Conservation (phyloP, 768 basidiomycete species). For the Psilocybe azurescens region DNA sequence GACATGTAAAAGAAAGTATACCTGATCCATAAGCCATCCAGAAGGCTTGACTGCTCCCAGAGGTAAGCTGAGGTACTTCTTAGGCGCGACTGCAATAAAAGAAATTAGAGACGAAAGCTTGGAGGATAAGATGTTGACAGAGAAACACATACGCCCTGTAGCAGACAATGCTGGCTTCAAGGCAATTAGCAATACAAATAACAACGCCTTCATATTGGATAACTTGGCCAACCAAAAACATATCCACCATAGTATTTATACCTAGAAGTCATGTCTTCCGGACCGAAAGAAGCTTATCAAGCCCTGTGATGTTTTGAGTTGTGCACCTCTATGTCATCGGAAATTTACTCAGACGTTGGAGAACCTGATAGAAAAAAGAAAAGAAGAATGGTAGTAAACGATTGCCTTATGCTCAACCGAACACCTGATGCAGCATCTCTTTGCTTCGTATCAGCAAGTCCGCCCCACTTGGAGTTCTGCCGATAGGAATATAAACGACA, state of each 20-base stretch:
- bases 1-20: constrained; percentile 12
- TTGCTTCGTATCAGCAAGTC: background rate
- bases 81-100: constrained; percentile 41
- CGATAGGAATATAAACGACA: background rate
- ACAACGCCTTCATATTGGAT: constrained; percentile 11
- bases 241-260: constrained; percentile 15
- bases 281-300: constrained; percentile 17
- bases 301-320: background rate
- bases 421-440: background rate
- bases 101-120: background rate
- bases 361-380: constrained; percentile 7
- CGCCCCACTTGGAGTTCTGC: background rate
- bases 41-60: constrained; percentile 43
- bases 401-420: background rate
- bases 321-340: background rate
- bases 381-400: background rate
- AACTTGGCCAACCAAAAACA: background rate
- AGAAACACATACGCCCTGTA: constrained; percentile 30
- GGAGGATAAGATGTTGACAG: no score
- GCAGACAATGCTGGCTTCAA: constrained; percentile 6
- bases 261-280: constrained; percentile 3
- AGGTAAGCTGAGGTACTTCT: constrained; percentile 45
- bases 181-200: constrained; percentile 5
- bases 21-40: constrained; percentile 51
- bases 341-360: background rate